A percentile compares a stretch with the other conserved stretches of the same genome.
Conservation (phyloP, 441 rosid genomes). For the Gossypium schwendimanii region DNA sequence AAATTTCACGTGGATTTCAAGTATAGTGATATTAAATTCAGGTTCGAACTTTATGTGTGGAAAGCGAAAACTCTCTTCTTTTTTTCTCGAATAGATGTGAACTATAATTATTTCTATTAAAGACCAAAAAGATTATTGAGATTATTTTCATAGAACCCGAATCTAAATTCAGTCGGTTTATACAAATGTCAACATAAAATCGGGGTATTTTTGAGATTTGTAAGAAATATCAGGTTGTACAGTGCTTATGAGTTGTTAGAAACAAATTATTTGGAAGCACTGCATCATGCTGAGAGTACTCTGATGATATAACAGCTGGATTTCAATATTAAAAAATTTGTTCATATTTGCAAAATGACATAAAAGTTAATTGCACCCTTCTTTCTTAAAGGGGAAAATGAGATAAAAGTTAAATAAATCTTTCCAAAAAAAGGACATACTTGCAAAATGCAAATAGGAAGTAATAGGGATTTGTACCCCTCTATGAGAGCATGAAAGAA, state of each 20-base stretch:
- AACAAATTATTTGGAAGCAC: too few relatives aligned
- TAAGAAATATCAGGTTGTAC: accelerated
- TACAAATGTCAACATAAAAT: background rate
- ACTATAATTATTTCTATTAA: background rate
- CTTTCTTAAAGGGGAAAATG: background rate
- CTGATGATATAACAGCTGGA: too few relatives aligned
- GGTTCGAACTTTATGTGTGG: too few relatives aligned
- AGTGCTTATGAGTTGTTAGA: too few relatives aligned
- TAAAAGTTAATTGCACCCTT: too few relatives aligned
- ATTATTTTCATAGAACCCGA: background rate
- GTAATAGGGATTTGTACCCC: background rate
- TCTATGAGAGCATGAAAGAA: background rate
- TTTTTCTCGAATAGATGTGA: background rate
- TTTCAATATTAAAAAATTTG: too few relatives aligned
- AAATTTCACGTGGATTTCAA: too few relatives aligned
- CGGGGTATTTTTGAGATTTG: too few relatives aligned
- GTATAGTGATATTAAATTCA: too few relatives aligned
- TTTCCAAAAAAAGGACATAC: background rate
- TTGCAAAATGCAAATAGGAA: background rate
- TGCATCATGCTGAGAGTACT: too few relatives aligned
- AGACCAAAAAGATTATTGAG: slow-evolving; percentile 2
- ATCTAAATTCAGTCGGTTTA: background rate
- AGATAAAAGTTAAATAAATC: background rate
- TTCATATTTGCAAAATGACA: too few relatives aligned
- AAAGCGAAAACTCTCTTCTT: too few relatives aligned